Evolutionary conservation across 345 rosid genomes (phyloP).

Genomic region (Citrus inodora): DNA sequence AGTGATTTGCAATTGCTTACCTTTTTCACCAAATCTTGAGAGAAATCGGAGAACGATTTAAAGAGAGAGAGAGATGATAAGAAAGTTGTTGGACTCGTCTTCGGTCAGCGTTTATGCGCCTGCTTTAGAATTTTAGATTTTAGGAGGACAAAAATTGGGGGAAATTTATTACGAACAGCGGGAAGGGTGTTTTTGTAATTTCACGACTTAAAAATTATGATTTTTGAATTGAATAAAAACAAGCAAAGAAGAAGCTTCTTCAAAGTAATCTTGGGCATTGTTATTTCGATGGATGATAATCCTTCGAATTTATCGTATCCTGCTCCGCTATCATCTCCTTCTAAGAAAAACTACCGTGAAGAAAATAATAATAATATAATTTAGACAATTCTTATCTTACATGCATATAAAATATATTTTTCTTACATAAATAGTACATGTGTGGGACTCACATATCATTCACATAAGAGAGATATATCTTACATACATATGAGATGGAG

Average conservation of each 20-base stretch:
- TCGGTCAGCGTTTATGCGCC: neutral
- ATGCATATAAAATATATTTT: too few species aligned
- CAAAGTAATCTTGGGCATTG: neutral
- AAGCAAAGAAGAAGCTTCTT: neutral
- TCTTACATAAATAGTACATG: rapidly evolving
- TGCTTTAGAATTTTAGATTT: neutral
- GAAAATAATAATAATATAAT: too few species aligned
- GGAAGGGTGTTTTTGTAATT: conserved; percentile 12
- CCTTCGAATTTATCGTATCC: too few species aligned
- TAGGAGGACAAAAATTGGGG: neutral
- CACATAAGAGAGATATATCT: rapidly evolving
- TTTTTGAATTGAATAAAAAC: neutral
- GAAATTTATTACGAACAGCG: conserved; percentile 7
- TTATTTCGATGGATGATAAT: neutral
- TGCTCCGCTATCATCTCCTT: too few species aligned
- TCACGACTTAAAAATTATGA: neutral
- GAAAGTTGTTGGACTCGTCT: conserved; percentile 14
- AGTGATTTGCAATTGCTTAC: conserved; percentile 19
- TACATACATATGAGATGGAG: rapidly evolving
- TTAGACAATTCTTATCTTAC: too few species aligned
- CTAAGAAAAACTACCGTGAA: too few species aligned
- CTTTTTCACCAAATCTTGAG: neutral
- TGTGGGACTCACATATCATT: too few species aligned
- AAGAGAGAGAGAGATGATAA: conserved; percentile 6
- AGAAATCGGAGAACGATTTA: neutral